Evolutionary conservation across 495 filamentous ascomycete species (phyloP).

Genomic region (Neurospora sp.): DNA sequence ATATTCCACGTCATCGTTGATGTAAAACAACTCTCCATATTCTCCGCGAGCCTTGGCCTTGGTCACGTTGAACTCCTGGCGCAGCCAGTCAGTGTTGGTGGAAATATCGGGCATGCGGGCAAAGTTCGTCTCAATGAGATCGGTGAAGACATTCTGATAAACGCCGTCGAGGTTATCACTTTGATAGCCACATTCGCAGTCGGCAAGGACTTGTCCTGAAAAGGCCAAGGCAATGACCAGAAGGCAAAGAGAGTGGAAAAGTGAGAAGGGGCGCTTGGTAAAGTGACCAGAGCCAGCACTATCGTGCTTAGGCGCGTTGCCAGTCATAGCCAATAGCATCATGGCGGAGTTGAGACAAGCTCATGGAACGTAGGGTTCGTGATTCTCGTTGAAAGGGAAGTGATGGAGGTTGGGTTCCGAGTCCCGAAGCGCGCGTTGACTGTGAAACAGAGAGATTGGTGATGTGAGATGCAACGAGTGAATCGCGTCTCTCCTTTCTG

Average conservation of each 20-base stretch:
- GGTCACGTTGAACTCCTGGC: slow-evolving; percentile 54
- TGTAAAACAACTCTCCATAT: slow-evolving; percentile 52
- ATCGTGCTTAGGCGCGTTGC: not conserved
- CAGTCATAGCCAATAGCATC: not conserved
- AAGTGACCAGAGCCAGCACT: not conserved
- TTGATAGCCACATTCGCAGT: slow-evolving; percentile 65
- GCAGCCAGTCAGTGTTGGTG: slow-evolving; percentile 45
- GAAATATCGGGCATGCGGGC: slow-evolving; percentile 39
- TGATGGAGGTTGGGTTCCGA: not conserved
- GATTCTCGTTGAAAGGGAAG: not conserved
- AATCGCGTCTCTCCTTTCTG: not conserved
- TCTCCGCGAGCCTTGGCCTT: slow-evolving; percentile 43
- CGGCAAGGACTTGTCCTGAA: slow-evolving; percentile 21
- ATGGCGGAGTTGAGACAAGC: not conserved
- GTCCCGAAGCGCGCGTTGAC: slow-evolving; percentile 2
- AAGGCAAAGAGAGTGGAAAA: slow-evolving; percentile 5
- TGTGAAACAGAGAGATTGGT: not conserved
- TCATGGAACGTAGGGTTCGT: not conserved
- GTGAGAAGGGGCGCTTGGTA: not conserved
- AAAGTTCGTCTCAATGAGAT: slow-evolving; percentile 61
- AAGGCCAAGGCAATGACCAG: slow-evolving; percentile 9
- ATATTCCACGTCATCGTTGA: slow-evolving; percentile 46
- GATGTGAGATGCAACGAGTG: not conserved
- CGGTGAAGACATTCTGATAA: slow-evolving; percentile 47
- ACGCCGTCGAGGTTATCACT: slow-evolving; percentile 21